Evolutionary conservation across 768 basidiomycete genomes (phyloP).

Genomic region (Amanita subjunquillea): DNA sequence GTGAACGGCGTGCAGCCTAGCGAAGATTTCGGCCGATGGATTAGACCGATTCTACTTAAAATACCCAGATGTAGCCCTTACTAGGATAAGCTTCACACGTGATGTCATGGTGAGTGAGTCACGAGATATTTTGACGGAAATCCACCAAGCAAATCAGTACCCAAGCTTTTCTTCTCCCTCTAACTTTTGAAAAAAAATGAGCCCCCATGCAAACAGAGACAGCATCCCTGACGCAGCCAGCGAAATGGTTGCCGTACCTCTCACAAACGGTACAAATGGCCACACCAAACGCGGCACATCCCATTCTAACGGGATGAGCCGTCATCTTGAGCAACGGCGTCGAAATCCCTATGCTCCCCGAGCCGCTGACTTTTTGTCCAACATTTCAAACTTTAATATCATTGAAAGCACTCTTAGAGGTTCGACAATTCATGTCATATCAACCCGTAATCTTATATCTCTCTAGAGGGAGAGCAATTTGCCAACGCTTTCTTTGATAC

Average conservation of each 20-base stretch:
- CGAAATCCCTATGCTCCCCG: constrained; percentile 82
- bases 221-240: constrained; percentile 27
- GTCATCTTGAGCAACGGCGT: constrained; percentile 26
- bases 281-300: constrained; percentile 27
- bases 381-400: constrained; percentile 89
- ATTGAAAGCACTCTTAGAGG: constrained; percentile 96
- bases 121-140: constrained; percentile 7
- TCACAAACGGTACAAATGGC: constrained; percentile 27
- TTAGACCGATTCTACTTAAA: neutral
- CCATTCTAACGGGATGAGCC: constrained; percentile 24
- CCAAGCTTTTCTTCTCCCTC: constrained; percentile 7
- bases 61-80: neutral
- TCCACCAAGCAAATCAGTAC: neutral
- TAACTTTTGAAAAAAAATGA: constrained; percentile 32
- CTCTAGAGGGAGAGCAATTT: constrained; percentile 93
- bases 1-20: constrained; percentile 62
- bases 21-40: constrained; percentile 7
- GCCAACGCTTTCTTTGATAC: constrained; percentile 99
- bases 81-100: neutral
- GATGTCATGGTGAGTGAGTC: constrained; percentile 6
- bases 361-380: constrained; percentile 88
- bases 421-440: constrained; percentile 21
- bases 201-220: constrained; percentile 48
- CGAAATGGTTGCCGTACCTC: constrained; percentile 69
- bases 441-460: neutral